A percentile compares a stretch with the other conserved stretches of the same genome.
Conservation (phyloP, 805 yeast genomes). For the Jamesozyma rosinii region DNA sequence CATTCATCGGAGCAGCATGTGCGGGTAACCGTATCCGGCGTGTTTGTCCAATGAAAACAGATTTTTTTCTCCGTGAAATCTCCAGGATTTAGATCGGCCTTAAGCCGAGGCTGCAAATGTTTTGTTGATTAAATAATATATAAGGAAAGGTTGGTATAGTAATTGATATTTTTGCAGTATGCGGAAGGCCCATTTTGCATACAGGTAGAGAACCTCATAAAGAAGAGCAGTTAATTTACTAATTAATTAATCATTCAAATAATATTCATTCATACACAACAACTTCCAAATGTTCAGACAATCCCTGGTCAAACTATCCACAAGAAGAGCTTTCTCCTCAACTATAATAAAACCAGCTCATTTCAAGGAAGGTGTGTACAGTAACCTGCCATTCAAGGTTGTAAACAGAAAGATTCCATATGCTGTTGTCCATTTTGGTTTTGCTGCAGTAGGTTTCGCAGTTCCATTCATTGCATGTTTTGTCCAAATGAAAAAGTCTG, state of each 20-base stretch:
- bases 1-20: not conserved
- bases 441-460: constrained; percentile 59
- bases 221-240: not conserved
- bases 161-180: not conserved
- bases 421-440: constrained; percentile 72
- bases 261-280: not conserved
- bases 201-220: not conserved
- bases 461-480: constrained; percentile 71
- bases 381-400: constrained; percentile 89
- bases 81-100: not conserved
- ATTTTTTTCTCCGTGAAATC: not conserved
- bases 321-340: constrained; percentile 46
- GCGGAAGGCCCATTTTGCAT: not conserved
- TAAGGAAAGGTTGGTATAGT: not conserved
- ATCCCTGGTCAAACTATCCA: constrained; percentile 4
- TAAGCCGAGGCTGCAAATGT: not conserved
- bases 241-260: not conserved
- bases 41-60: not conserved
- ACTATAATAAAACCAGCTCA: constrained; percentile 34
- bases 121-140: not conserved
- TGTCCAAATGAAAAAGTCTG: constrained; percentile 85
- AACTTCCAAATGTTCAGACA: constrained; percentile 3
- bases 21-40: not conserved
- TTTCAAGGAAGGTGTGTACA: constrained; percentile 76
- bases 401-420: constrained; percentile 88